A percentile compares a stretch with the other conserved stretches of the same genome.
phyloP scores from a whole-genome alignment of 2,329 filamentous ascomycete genomes.

The Esteya vermicola region DNA sequence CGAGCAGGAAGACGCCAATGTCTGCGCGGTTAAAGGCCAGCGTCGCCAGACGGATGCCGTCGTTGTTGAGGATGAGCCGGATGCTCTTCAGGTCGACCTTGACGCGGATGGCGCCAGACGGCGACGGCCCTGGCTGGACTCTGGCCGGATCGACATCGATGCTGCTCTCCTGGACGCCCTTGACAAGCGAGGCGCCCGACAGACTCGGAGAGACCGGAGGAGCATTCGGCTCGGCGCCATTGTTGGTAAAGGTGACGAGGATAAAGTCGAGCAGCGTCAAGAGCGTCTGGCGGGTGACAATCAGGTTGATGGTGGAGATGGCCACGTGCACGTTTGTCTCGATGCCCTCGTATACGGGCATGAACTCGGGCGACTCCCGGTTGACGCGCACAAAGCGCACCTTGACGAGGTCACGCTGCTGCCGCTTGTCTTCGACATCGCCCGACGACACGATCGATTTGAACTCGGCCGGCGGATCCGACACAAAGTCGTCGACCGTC shows the following conservation, averaged over 20 bases:
- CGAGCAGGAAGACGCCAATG: conserved; percentile 76
- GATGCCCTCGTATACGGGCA: conserved; percentile 80
- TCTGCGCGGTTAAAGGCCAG: conserved; percentile 86
- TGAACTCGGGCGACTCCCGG: conserved; percentile 81
- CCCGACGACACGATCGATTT: conserved; percentile 92
- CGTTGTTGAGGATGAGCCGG: conserved; percentile 88
- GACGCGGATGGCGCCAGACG: conserved; percentile 70
- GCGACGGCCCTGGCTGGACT: conserved; percentile 4
- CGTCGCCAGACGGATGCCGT: conserved; percentile 87
- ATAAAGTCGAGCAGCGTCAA: conserved; percentile 90
- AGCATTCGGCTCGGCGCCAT: conserved; percentile 29
- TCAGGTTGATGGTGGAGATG: conserved; percentile 88
- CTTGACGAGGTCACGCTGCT: conserved; percentile 69
- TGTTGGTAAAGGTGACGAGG: conserved; percentile 69
- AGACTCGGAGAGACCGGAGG: background rate
- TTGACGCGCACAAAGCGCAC: conserved; percentile 87
- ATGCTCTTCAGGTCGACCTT: conserved; percentile 91
- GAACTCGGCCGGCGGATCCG: conserved; percentile 77
- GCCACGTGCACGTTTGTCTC: conserved; percentile 84
- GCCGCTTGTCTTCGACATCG: conserved; percentile 54
- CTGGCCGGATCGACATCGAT: too few species aligned
- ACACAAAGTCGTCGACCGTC: conserved; percentile 88
- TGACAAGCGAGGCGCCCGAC: too few species aligned
- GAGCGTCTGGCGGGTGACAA: conserved; percentile 86
- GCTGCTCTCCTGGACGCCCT: too few species aligned